Evolutionary conservation across 2,329 filamentous ascomycete species (phyloP).

Genomic region (Lachnum nothofagi): DNA sequence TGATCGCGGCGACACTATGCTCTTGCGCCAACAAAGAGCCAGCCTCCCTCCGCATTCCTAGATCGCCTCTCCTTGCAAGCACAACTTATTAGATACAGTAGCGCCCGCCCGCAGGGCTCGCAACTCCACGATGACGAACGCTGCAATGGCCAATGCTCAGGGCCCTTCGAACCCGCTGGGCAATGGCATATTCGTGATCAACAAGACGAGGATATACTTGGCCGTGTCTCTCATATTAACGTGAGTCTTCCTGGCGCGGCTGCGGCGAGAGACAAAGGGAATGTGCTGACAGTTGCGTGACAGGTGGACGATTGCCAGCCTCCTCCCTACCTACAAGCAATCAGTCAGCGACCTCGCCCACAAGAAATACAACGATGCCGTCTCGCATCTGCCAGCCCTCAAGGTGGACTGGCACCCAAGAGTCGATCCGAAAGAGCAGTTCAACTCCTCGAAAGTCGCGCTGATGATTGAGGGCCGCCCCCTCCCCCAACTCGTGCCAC

Average conservation of each 20-base stretch:
- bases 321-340: constrained; percentile 42
- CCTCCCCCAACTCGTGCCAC: constrained; percentile 44
- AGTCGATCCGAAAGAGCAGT: constrained; percentile 28
- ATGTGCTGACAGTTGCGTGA: background rate
- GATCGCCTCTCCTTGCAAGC: background rate
- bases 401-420: constrained; percentile 31
- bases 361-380: constrained; percentile 22
- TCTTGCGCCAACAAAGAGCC: background rate
- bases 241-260: constrained; percentile 16
- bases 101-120: too few relatives aligned
- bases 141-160: background rate
- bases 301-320: constrained; percentile 45
- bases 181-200: constrained; percentile 24
- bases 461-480: constrained; percentile 48
- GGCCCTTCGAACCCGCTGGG: constrained; percentile 13
- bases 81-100: background rate
- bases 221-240: constrained; percentile 25
- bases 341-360: constrained; percentile 36
- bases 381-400: constrained; percentile 27
- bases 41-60: background rate
- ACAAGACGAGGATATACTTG: constrained; percentile 21
- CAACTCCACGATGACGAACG: background rate
- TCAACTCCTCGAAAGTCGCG: constrained; percentile 47
- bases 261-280: background rate
- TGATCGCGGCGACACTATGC: background rate